Evolutionary conservation across 1,284 basidiomycete species (phyloP).

Genomic region (Irpex rosettiformis): DNA sequence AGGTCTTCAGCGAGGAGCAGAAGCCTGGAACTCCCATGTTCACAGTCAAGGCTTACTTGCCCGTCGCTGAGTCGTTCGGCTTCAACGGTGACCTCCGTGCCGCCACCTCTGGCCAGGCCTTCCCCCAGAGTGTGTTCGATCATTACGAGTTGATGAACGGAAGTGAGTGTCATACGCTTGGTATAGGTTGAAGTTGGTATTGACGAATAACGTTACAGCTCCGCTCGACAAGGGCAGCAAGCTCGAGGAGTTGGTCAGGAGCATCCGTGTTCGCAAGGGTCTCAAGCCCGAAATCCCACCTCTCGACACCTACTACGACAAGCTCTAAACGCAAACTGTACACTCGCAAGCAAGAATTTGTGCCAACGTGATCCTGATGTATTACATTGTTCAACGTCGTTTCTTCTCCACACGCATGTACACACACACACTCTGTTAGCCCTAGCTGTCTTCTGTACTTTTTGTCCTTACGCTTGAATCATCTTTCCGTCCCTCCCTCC

Average conservation of each 20-base stretch:
- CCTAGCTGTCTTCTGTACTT: slow-evolving; percentile 25
- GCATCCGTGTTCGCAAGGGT: slow-evolving; percentile 90
- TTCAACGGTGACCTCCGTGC: slow-evolving; percentile 97
- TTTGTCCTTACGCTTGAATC: slow-evolving; percentile 8
- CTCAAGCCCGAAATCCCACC: slow-evolving; percentile 89
- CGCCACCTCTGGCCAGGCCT: slow-evolving; percentile 94
- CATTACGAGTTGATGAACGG: slow-evolving; percentile 88
- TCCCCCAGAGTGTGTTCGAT: slow-evolving; percentile 96
- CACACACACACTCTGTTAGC: slow-evolving; percentile 2
- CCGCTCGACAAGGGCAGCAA: slow-evolving; percentile 87
- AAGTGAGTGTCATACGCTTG: slow-evolving; percentile 42
- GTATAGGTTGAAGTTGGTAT: slow-evolving; percentile 20
- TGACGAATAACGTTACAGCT: slow-evolving; percentile 35
- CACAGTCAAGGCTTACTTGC: slow-evolving; percentile 98
- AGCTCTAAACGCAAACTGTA: slow-evolving; percentile 37
- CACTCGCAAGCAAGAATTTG: slow-evolving; percentile 24
- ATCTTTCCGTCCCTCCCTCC: background rate
- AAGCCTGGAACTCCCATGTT: slow-evolving; percentile 98
- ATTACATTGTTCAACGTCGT: slow-evolving; percentile 17
- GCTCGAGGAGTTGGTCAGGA: slow-evolving; percentile 81
- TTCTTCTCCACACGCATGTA: slow-evolving; percentile 12
- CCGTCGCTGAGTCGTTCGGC: slow-evolving; percentile 97
- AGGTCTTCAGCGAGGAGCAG: slow-evolving; percentile 98
- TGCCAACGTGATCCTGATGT: slow-evolving; percentile 22
- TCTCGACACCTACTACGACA: slow-evolving; percentile 91